A percentile compares a stretch with the other conserved stretches of the same genome.
Conservation (phyloP, 257 asterid genomes). For the Schizonepeta tenuifolia region DNA sequence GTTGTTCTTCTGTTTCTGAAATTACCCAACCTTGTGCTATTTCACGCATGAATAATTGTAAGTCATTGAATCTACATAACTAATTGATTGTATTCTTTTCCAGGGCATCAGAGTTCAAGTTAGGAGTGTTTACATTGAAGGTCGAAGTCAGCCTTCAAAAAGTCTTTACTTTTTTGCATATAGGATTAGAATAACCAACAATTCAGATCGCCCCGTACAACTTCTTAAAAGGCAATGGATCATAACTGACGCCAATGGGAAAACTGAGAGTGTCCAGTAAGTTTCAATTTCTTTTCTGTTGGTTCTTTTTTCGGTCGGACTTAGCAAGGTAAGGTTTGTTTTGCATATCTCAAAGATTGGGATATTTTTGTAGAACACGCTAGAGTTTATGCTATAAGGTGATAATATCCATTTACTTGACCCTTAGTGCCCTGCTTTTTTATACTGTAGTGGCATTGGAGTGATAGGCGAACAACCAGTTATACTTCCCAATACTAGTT, state of each 20-base stretch:
- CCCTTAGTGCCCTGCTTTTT: conserved; percentile 6
- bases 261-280: conserved; percentile 69
- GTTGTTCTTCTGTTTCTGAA: background rate
- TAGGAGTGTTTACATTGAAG: conserved; percentile 80
- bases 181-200: conserved; percentile 84
- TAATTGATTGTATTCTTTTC: conserved; percentile 27
- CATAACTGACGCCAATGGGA: conserved; percentile 74
- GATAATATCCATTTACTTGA: background rate
- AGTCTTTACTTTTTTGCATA: conserved; percentile 83
- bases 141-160: conserved; percentile 84
- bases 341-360: too few species aligned
- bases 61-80: background rate
- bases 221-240: conserved; percentile 96
- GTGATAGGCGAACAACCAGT: conserved; percentile 96
- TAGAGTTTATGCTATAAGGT: background rate
- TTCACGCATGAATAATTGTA: background rate
- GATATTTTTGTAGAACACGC: too few species aligned
- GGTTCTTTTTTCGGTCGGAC: background rate
- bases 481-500: conserved; percentile 78
- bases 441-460: conserved; percentile 68
- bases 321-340: too few species aligned
- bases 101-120: conserved; percentile 94
- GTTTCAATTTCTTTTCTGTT: conserved; percentile 32
- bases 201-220: conserved; percentile 81
- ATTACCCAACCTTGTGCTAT: background rate